phyloP scores from a whole-genome alignment of 2,329 filamentous ascomycete genomes.

The Beauveria sp. region DNA sequence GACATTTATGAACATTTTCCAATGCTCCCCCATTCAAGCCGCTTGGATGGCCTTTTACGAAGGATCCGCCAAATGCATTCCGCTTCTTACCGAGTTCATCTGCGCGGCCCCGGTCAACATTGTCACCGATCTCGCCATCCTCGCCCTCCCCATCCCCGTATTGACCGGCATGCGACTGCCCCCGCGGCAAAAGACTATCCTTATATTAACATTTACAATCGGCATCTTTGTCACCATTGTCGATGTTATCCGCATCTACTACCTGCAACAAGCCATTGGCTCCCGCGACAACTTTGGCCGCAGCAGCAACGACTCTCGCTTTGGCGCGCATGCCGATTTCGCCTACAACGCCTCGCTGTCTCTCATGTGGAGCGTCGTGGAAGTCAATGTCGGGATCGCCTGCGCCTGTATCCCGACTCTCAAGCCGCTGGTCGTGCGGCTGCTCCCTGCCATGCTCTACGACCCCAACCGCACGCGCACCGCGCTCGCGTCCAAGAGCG shows the following conservation, averaged over 20 bases:
- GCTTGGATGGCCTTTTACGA: slow-evolving; percentile 46
- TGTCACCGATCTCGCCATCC: slow-evolving; percentile 79
- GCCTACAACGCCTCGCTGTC: slow-evolving; percentile 73
- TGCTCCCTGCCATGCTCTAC: slow-evolving; percentile 49
- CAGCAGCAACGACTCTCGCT: slow-evolving; percentile 29
- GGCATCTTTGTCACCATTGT: slow-evolving; percentile 83
- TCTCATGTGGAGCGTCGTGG: slow-evolving; percentile 89
- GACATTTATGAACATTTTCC: slow-evolving; percentile 80
- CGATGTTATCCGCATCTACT: slow-evolving; percentile 84
- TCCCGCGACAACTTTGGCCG: slow-evolving; percentile 30
- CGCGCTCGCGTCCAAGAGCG: slow-evolving; percentile 19
- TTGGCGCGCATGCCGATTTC: slow-evolving; percentile 47
- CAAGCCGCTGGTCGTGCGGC: slow-evolving; percentile 70
- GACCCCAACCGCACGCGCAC: slow-evolving; percentile 38
- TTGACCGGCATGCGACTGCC: slow-evolving; percentile 81
- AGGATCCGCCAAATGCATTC: slow-evolving; percentile 39
- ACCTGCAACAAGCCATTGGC: slow-evolving; percentile 66
- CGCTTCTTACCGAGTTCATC: slow-evolving; percentile 54
- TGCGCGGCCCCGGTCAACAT: slow-evolving; percentile 85
- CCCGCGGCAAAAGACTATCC: slow-evolving; percentile 75
- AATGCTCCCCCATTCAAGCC: slow-evolving; percentile 68
- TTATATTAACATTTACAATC: slow-evolving; percentile 78
- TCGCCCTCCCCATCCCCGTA: slow-evolving; percentile 82
- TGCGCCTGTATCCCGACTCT: slow-evolving; percentile 89
- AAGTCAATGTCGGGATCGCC: slow-evolving; percentile 84